phyloP scores from a whole-genome alignment of 2,329 filamentous ascomycete species.

The Aspergillus luchuensis region DNA sequence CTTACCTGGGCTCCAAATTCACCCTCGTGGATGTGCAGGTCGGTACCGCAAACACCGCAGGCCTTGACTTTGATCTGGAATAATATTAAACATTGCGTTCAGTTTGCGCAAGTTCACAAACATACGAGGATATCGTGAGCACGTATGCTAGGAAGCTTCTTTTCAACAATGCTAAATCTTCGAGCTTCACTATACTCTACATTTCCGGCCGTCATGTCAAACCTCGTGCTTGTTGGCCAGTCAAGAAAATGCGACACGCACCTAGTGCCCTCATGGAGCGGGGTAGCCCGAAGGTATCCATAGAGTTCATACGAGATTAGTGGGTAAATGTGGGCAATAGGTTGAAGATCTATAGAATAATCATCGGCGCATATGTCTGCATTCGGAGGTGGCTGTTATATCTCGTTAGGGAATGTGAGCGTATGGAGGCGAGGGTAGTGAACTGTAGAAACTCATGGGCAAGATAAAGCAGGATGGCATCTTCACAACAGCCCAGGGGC shows the following conservation, averaged over 20 bases:
- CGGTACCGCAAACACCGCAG: constrained; percentile 64
- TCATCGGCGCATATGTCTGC: too few species aligned
- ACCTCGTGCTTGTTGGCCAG: neutral
- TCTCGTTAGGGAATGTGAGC: too few species aligned
- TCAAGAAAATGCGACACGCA: neutral
- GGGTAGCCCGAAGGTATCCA: neutral
- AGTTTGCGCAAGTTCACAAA: too few species aligned
- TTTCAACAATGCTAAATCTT: constrained; percentile 61
- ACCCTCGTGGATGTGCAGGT: constrained; percentile 61
- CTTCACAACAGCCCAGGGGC: accelerated
- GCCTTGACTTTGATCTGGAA: constrained; percentile 65
- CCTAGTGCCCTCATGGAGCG: neutral
- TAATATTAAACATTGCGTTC: neutral
- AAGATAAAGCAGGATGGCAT: too few species aligned
- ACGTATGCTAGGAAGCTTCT: constrained; percentile 62
- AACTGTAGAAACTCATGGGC: too few species aligned
- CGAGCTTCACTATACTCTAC: constrained; percentile 61
- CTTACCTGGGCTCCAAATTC: constrained; percentile 62
- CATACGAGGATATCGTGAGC: constrained; percentile 60
- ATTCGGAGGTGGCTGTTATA: too few species aligned
- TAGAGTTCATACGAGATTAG: neutral
- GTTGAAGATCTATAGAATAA: neutral
- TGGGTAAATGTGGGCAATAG: neutral
- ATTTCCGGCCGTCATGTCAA: neutral
- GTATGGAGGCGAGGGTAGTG: too few species aligned